Percentiles rank a stretch among this genome's conserved stretches.
These are phyloP conservation scores for Spongispora temasekensis DNA, from an alignment of 1,284 basidiomycete genomes.

Conservation along the genomic window DNA sequence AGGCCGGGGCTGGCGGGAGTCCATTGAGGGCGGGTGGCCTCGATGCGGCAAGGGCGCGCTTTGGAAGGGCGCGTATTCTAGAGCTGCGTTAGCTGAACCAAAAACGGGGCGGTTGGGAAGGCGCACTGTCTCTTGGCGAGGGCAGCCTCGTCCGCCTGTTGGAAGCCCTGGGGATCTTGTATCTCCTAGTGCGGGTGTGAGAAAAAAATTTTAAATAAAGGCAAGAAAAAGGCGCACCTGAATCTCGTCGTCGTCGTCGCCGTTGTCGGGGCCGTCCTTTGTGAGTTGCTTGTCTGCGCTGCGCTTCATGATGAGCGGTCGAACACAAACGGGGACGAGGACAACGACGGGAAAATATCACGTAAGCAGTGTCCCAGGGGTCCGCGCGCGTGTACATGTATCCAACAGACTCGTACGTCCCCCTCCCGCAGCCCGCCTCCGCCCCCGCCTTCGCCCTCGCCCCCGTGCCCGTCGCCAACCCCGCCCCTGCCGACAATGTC, in stretches of 20 bases:
- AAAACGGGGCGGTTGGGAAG: background rate
- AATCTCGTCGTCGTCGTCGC: constrained; percentile 40
- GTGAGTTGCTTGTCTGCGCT: constrained; percentile 72
- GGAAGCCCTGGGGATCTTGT: constrained; percentile 45
- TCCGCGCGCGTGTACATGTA: constrained; percentile 1
- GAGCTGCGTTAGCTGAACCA: background rate
- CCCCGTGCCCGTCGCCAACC: constrained; percentile 7
- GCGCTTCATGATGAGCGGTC: constrained; percentile 62
- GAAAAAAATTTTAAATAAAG: too few relatives aligned
- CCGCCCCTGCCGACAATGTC: constrained; percentile 40
- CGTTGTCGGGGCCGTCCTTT: constrained; percentile 54
- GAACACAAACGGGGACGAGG: background rate
- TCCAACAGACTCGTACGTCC: too few relatives aligned
- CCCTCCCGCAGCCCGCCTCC: background rate
- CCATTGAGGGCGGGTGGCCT: constrained; percentile 30
- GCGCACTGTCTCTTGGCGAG: constrained; percentile 55
- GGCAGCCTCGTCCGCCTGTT: constrained; percentile 55
- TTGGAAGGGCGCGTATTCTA: constrained; percentile 62
- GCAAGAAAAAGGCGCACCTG: constrained; percentile 25
- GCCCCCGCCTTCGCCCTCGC: background rate
- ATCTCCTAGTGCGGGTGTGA: constrained; percentile 41
- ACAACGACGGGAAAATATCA: constrained; percentile 18
- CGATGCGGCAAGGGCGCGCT: constrained; percentile 39
- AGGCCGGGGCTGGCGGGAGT: constrained; percentile 13
- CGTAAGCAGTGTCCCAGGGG: constrained; percentile 22